phyloP scores from a whole-genome alignment of 2,329 filamentous ascomycete species.

The Dendryphion nanum region DNA sequence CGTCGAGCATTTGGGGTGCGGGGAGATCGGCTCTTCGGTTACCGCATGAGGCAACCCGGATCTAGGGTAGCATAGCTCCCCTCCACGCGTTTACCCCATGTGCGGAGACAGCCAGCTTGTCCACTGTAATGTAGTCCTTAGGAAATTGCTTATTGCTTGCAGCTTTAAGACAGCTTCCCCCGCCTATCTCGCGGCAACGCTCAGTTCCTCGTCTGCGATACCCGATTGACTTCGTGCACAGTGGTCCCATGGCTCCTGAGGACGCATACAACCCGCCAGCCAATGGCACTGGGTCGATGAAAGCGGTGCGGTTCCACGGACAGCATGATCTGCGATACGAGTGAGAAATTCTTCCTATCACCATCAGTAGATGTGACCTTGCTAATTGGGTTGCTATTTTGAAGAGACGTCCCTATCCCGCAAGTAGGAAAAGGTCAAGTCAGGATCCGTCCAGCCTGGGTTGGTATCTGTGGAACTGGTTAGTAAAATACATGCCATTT shows the following conservation, averaged over 20 bases:
- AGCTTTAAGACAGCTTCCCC: no score
- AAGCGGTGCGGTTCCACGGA: constrained; percentile 48
- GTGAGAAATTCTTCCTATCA: no score
- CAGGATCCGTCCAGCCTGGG: constrained; percentile 43
- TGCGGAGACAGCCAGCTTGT: no score
- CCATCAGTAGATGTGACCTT: no score
- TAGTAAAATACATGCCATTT: constrained; percentile 1
- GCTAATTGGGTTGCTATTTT: no score
- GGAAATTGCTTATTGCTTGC: no score
- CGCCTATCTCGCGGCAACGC: no score
- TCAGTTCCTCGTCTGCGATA: no score
- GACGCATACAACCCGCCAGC: constrained; percentile 16
- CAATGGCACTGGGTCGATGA: constrained; percentile 35
- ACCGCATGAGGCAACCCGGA: constrained; percentile 16
- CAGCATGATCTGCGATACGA: constrained; percentile 45
- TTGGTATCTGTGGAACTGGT: constrained; percentile 45
- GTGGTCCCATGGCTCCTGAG: constrained; percentile 5
- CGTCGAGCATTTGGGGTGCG: constrained; percentile 4
- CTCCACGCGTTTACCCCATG: no score
- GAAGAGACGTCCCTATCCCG: constrained; percentile 42
- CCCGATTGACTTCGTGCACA: no score
- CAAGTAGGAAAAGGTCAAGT: constrained; percentile 41
- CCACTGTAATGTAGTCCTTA: no score
- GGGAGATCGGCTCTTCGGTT: constrained; percentile 21
- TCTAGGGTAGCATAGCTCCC: no score